Percentiles rank a stretch among this genome's conserved stretches.
phyloP scores from a whole-genome alignment of 1,139 yeast genomes.

The Tardiomyces blankii region DNA sequence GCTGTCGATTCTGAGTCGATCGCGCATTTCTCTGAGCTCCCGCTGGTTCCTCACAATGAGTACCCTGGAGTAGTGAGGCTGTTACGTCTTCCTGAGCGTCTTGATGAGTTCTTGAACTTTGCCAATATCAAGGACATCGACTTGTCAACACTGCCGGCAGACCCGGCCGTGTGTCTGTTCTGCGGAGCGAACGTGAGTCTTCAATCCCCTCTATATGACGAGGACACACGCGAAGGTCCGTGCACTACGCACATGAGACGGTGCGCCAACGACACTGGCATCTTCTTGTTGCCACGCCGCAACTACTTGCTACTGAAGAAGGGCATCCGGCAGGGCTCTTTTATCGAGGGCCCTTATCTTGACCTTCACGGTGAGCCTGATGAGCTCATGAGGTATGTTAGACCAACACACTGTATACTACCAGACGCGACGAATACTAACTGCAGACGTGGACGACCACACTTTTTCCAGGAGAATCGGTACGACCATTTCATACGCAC shows the following conservation, averaged over 20 bases:
- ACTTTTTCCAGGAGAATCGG: conserved; percentile 49
- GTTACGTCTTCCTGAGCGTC: conserved; percentile 49
- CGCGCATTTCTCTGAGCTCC: background rate
- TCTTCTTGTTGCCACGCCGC: conserved; percentile 69
- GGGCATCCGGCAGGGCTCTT: conserved; percentile 64
- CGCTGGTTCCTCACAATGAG: conserved; percentile 27
- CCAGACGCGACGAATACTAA: background rate
- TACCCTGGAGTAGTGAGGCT: conserved; percentile 59
- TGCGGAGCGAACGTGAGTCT: conserved; percentile 65
- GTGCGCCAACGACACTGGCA: conserved; percentile 60
- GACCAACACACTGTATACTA: background rate
- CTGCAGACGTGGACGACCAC: conserved; percentile 49
- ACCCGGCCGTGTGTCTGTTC: conserved; percentile 80
- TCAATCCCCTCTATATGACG: conserved; percentile 34
- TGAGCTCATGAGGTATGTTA: conserved; percentile 21
- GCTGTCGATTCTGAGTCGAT: background rate
- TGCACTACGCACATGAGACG: conserved; percentile 27
- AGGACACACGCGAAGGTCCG: conserved; percentile 20
- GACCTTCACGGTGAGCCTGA: conserved; percentile 85
- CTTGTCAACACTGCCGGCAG: conserved; percentile 33
- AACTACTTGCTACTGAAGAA: conserved; percentile 51
- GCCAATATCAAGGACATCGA: conserved; percentile 17
- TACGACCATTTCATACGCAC: conserved; percentile 58
- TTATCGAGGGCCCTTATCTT: conserved; percentile 72
- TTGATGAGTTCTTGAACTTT: conserved; percentile 51